phyloP scores from a whole-genome alignment of 2,329 filamentous ascomycete genomes.

The Knufia petricola region DNA sequence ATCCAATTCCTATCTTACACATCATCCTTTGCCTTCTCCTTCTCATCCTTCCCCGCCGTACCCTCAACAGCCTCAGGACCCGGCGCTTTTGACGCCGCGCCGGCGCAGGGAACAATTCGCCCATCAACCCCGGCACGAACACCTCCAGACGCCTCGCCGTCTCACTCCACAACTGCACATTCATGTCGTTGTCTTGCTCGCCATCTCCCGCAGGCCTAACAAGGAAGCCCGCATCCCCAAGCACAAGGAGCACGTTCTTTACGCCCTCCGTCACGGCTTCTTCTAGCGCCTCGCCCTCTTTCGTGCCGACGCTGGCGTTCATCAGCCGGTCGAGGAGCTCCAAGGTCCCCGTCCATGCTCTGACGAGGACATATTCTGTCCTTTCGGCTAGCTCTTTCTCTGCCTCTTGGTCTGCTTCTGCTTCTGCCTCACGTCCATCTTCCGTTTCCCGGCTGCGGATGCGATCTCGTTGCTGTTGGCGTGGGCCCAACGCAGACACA shows the following conservation, averaged over 20 bases:
- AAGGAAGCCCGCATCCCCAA: conserved; percentile 81
- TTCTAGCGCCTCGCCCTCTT: conserved; percentile 47
- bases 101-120: conserved; percentile 19
- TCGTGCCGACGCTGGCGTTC: conserved; percentile 47
- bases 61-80: not conserved
- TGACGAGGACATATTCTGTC: conserved; percentile 8
- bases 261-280: conserved; percentile 91
- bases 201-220: conserved; percentile 23
- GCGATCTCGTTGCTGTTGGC: no score
- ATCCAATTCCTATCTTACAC: no score
- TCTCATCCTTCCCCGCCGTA: not conserved
- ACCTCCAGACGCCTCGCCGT: conserved; percentile 51
- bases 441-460: no score
- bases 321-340: conserved; percentile 93
- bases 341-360: conserved; percentile 79
- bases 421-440: not conserved
- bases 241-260: conserved; percentile 92
- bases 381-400: not conserved
- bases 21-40: not conserved
- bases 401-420: not conserved
- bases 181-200: conserved; percentile 34
- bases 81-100: no score
- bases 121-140: conserved; percentile 51
- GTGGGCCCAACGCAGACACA: not conserved
- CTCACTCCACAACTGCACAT: conserved; percentile 49